Evolutionary conservation across 176 grass and related monocot genomes (phyloP), one percentile per base, ranked within the genome.

Genomic region (Oryza meyeriana): DNA sequence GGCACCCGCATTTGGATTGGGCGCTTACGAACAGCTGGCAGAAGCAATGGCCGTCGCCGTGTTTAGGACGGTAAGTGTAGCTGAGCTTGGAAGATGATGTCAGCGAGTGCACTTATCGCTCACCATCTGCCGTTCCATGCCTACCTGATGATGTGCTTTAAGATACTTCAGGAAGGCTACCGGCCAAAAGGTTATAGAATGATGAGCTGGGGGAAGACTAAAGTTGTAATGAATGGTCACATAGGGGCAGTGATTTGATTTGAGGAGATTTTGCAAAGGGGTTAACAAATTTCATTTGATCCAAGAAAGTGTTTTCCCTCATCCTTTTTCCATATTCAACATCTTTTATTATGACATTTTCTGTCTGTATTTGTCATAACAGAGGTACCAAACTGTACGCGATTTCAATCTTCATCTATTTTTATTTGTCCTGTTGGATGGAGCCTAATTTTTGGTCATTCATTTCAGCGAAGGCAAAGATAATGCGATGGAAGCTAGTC

Each of bases 401-500:
- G 5, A 12, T 55, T 82, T 65, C 31, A 52, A 17, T 47, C 35
- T 81, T 59, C 47, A 47, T 50, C 10, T 10, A n/a, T 48, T 44
- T 33, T 79, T 47, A 26, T 4, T 79, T 69, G 10, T 76, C 63
- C 3, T 40, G 22, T 55, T 50, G 47, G 44, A 80, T 64, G 50
- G 29, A 30, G 17, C 27, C 29, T 70, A 79, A 85, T 66, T 14
- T 81, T 38, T 14, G 5, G 71, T 52, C 65, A 26, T 63, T 57
- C 17, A 66, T 87, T 86, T 71, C 48, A 84, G 35, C 17, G 28
- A 76, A 84, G 34, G 48, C 44, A 18, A 78, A 14, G 26, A n/a
- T 77, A 62, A 45, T 57, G 66, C 41, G 17, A 61, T 78, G 57
- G 48, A 83, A 88, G 57, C 55, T 80, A 32, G 26, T 69, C 31